These are phyloP conservation scores for Hemisphaericaspora nanyangensis DNA, from an alignment of 805 yeast species.

Conservation along the genomic window DNA sequence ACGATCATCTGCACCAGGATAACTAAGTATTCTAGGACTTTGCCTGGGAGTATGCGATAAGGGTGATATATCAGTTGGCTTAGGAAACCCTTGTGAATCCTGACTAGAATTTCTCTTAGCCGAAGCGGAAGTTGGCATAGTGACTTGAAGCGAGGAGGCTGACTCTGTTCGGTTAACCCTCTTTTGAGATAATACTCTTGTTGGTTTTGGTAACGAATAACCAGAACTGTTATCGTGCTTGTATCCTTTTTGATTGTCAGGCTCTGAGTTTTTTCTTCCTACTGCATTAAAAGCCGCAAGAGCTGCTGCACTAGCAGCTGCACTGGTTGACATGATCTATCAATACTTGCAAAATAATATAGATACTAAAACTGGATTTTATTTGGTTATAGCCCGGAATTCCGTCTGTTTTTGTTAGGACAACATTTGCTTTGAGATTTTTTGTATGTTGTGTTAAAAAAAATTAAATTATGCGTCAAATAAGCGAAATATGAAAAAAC, in stretches of 20 bases:
- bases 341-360: too few relatives aligned
- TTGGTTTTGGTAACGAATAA: conserved; percentile 7
- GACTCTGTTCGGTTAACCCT: neutral
- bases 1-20: conserved; percentile 1
- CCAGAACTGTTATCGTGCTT: conserved; percentile 1
- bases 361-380: neutral
- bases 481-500: too few relatives aligned
- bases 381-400: too few relatives aligned
- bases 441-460: too few relatives aligned
- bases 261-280: conserved; percentile 5
- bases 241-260: conserved; percentile 1
- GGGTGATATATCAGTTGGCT: neutral
- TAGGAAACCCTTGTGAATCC: neutral
- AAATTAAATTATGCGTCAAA: too few relatives aligned
- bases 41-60: neutral
- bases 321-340: neutral
- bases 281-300: conserved; percentile 38
- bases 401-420: too few relatives aligned
- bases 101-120: neutral
- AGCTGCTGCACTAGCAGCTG: conserved; percentile 40
- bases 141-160: neutral
- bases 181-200: conserved; percentile 2
- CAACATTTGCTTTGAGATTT: too few relatives aligned
- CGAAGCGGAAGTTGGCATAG: neutral
- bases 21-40: neutral